Conservation (phyloP, 2,329 filamentous ascomycete genomes). For the Pyrenophora seminiperda region DNA sequence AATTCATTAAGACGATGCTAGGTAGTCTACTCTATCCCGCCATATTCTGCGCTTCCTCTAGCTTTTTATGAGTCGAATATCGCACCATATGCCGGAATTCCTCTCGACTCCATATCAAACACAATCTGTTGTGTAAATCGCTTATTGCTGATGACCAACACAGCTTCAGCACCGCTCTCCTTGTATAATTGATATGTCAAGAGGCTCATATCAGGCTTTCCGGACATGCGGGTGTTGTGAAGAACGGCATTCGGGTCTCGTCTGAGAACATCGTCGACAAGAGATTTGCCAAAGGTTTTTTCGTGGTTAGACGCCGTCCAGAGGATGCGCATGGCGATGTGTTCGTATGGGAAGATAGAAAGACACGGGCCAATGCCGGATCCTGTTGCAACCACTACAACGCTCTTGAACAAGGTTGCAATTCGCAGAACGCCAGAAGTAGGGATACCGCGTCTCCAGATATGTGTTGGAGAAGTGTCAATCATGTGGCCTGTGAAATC, state of each 20-base stretch:
- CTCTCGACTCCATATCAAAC: slow-evolving; percentile 68
- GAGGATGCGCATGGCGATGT: slow-evolving; percentile 64
- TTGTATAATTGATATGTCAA: slow-evolving; percentile 60
- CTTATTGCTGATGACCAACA: slow-evolving; percentile 75
- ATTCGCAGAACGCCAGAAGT: slow-evolving; percentile 46
- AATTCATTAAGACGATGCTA: background rate
- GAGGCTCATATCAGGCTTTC: slow-evolving; percentile 67
- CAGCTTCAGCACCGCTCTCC: slow-evolving; percentile 65
- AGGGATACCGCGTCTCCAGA: slow-evolving; percentile 47
- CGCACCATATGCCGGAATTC: slow-evolving; percentile 71
- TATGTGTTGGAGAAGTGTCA: slow-evolving; percentile 37
- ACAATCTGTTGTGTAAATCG: slow-evolving; percentile 70
- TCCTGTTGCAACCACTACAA: slow-evolving; percentile 47
- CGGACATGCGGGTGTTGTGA: slow-evolving; percentile 67
- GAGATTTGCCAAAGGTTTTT: slow-evolving; percentile 66
- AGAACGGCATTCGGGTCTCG: slow-evolving; percentile 69
- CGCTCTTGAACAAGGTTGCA: slow-evolving; percentile 43
- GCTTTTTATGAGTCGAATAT: slow-evolving; percentile 67
- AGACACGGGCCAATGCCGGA: slow-evolving; percentile 52
- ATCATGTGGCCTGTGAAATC: slow-evolving; percentile 48
- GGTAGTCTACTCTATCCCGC: background rate
- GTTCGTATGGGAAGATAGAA: slow-evolving; percentile 57
- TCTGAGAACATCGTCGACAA: slow-evolving; percentile 63
- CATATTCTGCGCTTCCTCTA: background rate
- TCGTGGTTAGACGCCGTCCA: slow-evolving; percentile 72